Conservation (phyloP, 164 flowering plant species). For the Stephania yunnanensis region DNA sequence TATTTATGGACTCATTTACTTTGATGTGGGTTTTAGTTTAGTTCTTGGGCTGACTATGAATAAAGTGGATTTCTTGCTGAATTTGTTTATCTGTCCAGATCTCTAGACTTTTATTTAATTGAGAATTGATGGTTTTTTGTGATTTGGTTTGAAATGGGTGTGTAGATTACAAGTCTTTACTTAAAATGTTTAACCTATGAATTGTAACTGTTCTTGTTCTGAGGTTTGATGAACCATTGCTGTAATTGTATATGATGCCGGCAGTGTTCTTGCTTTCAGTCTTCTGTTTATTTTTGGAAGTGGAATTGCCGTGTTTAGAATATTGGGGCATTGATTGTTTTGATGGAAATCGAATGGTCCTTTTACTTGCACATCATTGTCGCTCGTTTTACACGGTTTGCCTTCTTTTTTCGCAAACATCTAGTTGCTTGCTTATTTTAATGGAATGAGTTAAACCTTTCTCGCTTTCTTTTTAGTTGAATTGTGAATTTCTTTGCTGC, state of each 20-base stretch:
- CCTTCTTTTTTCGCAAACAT: not conserved
- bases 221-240: not conserved
- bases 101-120: not conserved
- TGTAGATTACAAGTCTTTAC: not conserved
- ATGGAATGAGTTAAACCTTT: not conserved
- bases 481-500: not conserved
- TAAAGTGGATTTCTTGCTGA: not conserved
- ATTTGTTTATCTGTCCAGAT: not conserved
- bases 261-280: not conserved
- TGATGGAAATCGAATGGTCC: no score
- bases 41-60: not conserved
- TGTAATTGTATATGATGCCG: not conserved
- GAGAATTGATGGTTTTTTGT: not conserved
- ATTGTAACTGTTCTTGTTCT: not conserved
- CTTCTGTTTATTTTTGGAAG: not conserved
- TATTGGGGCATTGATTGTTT: not conserved
- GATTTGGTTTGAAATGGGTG: not conserved
- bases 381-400: not conserved
- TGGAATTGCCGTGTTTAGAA: not conserved
- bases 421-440: not conserved
- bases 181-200: not conserved
- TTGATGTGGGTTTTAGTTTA: constrained; percentile 2
- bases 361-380: no score
- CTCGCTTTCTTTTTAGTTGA: no score
- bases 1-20: not conserved